phyloP scores from a whole-genome alignment of 177 flowering plant species.

The Vitis hybrid region DNA sequence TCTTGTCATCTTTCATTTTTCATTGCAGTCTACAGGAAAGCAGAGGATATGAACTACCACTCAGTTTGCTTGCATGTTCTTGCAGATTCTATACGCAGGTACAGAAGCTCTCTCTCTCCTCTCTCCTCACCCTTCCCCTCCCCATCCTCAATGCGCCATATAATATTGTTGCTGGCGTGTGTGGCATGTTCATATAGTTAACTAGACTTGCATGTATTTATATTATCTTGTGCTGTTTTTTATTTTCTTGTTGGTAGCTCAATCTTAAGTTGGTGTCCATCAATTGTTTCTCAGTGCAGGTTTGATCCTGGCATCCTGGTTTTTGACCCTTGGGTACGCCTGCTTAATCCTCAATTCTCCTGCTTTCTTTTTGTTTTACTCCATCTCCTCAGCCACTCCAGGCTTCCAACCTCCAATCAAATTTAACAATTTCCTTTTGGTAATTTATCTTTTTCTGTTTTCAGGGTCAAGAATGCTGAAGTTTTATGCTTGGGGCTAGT shows the following conservation, averaged over 20 bases:
- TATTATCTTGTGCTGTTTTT: not conserved
- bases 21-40: constrained; percentile 78
- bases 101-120: constrained; percentile 1
- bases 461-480: constrained; percentile 92
- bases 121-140: not conserved
- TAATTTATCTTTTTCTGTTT: constrained; percentile 9
- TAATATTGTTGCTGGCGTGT: not conserved
- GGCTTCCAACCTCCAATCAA: not conserved
- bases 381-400: not conserved
- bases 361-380: not conserved
- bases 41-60: constrained; percentile 98
- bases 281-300: constrained; percentile 83
- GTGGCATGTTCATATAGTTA: not conserved
- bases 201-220: not conserved
- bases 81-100: constrained; percentile 99
- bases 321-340: constrained; percentile 80
- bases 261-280: constrained; percentile 20
- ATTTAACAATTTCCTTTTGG: too few species aligned
- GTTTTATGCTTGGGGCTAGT: constrained; percentile 92
- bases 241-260: not conserved
- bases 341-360: not conserved
- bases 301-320: constrained; percentile 91
- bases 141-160: not conserved
- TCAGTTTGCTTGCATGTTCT: constrained; percentile 96
- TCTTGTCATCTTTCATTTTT: constrained; percentile 4